A percentile compares a stretch with the other conserved stretches of the same genome.
Conservation (phyloP, 495 filamentous ascomycete genomes). For the Rhypophila decipiens region DNA sequence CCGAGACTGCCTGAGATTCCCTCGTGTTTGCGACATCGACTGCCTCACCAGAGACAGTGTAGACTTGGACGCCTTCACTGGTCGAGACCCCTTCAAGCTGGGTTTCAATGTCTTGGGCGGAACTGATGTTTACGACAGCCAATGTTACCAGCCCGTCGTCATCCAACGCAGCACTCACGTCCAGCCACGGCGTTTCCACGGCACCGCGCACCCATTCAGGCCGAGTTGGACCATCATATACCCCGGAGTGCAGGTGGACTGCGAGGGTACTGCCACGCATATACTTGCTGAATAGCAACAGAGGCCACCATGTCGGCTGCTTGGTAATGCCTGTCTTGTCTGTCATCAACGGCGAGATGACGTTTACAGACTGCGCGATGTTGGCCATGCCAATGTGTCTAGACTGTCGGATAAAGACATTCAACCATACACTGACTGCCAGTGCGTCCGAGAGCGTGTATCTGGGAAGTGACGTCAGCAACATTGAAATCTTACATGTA, state of each 20-base stretch:
- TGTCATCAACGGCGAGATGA: conserved; percentile 73
- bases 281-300: conserved; percentile 62
- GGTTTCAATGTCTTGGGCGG: conserved; percentile 49
- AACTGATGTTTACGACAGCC: conserved; percentile 64
- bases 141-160: conserved; percentile 58
- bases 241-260: conserved; percentile 50
- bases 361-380: conserved; percentile 74
- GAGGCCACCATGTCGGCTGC: conserved; percentile 75
- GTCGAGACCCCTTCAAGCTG: conserved; percentile 47
- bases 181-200: conserved; percentile 61
- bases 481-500: too few species aligned
- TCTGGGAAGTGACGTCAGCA: too few species aligned
- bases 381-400: conserved; percentile 71
- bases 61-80: conserved; percentile 43
- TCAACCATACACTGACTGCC: conserved; percentile 67
- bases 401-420: conserved; percentile 73
- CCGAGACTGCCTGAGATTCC: conserved; percentile 51
- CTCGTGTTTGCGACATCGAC: conserved; percentile 55
- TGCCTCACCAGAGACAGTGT: conserved; percentile 51
- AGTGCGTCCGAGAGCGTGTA: conserved; percentile 74
- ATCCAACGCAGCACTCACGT: conserved; percentile 58
- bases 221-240: conserved; percentile 58
- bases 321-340: conserved; percentile 53
- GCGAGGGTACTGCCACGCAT: conserved; percentile 67
- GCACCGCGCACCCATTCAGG: conserved; percentile 59